Base-by-base conservation (phyloP, 495 filamentous ascomycete genomes). In the Diplogelasinospora grovesii region DNA sequence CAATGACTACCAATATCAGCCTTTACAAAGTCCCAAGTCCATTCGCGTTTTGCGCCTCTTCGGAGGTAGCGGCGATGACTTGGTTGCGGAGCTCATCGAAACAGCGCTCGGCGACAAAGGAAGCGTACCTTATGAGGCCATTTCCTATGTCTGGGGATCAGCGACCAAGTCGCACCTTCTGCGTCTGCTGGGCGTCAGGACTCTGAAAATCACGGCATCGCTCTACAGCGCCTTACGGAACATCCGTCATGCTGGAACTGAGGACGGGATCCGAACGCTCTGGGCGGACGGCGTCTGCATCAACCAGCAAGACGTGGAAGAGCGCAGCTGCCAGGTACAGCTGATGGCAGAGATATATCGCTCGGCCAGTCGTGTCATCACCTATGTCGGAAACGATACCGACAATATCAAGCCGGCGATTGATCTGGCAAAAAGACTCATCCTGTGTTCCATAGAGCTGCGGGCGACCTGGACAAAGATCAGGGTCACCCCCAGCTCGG, bases 351-450 rank as follows among this genome's bases (percentile, higher is more conserved):
- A n/a, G 20, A 26, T 38, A 8, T 38, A 38, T 11, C 36, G 36
- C 2, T 14, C n/a, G 22, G 36, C 36, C 5, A 4, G 5, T n/a
- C 36, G 36, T 2, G 36, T 38, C 22, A 26, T 38, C 36, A 4
- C 49, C 3, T 56, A 49, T 46, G 23, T 56, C 19, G 49, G 53
- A 8, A 19, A 33, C 3, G 42, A 30, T 11, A 24, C 13, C 11
- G 22, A 24, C 18, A 7, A 8, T 3, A 26, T 21, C 22, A 14
- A 21, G 18, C 14, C 21, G 15, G 36, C 22, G 2, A 26, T 38
- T 27, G 23, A 27, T 11, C n/a, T 38, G 1, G 36, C 33, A 6
- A 25, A 10, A 8, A 15, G 13, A 16, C 23, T 38, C 19, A 22
- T 5, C 19, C 20, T 38, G 27, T n/a, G 6, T 13, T 11, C 20